Percentiles rank a stretch among this genome's conserved stretches.
Evolutionary conservation across 495 filamentous ascomycete genomes (phyloP).

Genomic region (Hyaloscypha hepaticicola): DNA sequence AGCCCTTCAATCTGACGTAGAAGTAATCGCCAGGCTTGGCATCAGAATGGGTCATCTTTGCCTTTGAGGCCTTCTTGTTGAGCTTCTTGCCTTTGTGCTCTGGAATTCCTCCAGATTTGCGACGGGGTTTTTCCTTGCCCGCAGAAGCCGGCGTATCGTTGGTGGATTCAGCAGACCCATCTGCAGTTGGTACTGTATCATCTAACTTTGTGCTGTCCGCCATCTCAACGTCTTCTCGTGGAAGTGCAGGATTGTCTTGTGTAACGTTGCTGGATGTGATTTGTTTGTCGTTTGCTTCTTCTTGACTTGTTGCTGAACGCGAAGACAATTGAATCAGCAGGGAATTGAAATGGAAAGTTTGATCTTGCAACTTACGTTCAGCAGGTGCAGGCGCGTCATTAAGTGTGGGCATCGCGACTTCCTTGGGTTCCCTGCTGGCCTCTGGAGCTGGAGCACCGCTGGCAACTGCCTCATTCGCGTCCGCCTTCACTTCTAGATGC

Average conservation of each 20-base stretch:
- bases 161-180: slow-evolving; percentile 28
- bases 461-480: slow-evolving; percentile 14
- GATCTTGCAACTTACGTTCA: background rate
- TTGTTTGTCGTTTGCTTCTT: slow-evolving; percentile 24
- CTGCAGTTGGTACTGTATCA: slow-evolving; percentile 31
- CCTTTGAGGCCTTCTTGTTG: slow-evolving; percentile 78
- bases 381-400: slow-evolving; percentile 10
- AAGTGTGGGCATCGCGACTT: slow-evolving; percentile 18
- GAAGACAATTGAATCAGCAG: slow-evolving; percentile 20
- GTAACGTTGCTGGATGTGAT: slow-evolving; percentile 11
- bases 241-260: slow-evolving; percentile 17
- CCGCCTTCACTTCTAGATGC: slow-evolving; percentile 19
- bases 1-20: slow-evolving; percentile 84
- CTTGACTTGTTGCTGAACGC: slow-evolving; percentile 18
- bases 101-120: slow-evolving; percentile 66
- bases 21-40: slow-evolving; percentile 84
- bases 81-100: slow-evolving; percentile 76
- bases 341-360: background rate
- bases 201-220: slow-evolving; percentile 17
- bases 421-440: slow-evolving; percentile 20
- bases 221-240: slow-evolving; percentile 22
- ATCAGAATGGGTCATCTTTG: slow-evolving; percentile 66
- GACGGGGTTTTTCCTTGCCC: slow-evolving; percentile 45
- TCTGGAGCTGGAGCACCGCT: slow-evolving; percentile 4
- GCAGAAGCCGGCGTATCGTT: slow-evolving; percentile 36